Evolutionary conservation across 495 filamentous ascomycete species (phyloP).

Genomic region (Lasiosphaeriaceae sp.): DNA sequence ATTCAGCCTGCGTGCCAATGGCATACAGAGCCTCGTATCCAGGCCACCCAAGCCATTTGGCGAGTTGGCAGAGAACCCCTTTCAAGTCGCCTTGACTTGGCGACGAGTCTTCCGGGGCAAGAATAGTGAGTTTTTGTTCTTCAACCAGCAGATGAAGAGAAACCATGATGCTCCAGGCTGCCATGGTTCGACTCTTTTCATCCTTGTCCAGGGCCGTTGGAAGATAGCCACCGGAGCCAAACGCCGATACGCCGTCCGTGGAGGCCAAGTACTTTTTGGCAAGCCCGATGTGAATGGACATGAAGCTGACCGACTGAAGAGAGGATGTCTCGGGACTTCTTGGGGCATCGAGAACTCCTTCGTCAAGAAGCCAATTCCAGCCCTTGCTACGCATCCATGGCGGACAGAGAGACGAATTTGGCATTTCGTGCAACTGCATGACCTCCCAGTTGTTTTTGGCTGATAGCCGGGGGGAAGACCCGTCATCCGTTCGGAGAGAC

Average conservation of each 20-base stretch:
- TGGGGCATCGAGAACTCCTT: constrained; percentile 32
- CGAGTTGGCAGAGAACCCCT: constrained; percentile 73
- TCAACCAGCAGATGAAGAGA: constrained; percentile 81
- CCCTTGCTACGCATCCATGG: constrained; percentile 63
- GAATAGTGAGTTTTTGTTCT: constrained; percentile 78
- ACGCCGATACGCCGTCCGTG: constrained; percentile 43
- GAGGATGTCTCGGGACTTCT: constrained; percentile 10
- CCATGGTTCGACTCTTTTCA: constrained; percentile 51
- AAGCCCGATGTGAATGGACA: constrained; percentile 38
- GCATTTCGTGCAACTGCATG: constrained; percentile 34
- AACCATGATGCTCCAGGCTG: constrained; percentile 65
- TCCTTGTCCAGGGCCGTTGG: constrained; percentile 56
- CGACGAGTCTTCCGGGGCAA: constrained; percentile 52
- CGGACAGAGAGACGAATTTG: constrained; percentile 53
- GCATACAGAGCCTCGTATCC: constrained; percentile 71
- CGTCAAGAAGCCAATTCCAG: constrained; percentile 72
- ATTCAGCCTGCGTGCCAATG: constrained; percentile 56
- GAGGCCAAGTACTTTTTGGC: constrained; percentile 58
- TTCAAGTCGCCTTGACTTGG: constrained; percentile 54
- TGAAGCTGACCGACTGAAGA: constrained; percentile 32
- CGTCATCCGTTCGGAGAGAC: constrained; percentile 7
- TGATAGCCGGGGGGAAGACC: background rate
- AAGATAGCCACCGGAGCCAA: constrained; percentile 54
- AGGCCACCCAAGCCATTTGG: constrained; percentile 78
- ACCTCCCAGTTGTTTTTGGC: constrained; percentile 33